Percentiles rank a stretch among this genome's conserved stretches.
Evolutionary conservation across 2,329 filamentous ascomycete species (phyloP).

Genomic region (Ciborinia camelliae): DNA sequence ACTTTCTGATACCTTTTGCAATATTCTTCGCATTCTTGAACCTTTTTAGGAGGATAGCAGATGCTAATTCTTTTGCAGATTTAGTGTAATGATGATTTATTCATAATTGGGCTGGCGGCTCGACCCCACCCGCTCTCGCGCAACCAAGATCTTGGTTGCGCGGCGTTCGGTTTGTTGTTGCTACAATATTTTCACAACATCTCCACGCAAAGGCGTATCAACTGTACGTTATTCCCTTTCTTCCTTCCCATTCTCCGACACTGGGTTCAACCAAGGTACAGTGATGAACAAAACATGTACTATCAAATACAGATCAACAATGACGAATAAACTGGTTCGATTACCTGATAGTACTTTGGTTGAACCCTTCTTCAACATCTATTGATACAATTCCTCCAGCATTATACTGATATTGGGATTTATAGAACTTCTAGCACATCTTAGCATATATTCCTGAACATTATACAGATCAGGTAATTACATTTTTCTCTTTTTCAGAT

Average conservation of each 20-base stretch:
- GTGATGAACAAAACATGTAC: conserved; percentile 45
- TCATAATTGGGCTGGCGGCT: neutral
- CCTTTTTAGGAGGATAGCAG: neutral
- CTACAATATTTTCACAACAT: neutral
- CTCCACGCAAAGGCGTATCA: neutral
- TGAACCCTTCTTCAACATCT: conserved; percentile 12
- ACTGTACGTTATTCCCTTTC: conserved; percentile 31
- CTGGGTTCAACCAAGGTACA: conserved; percentile 25
- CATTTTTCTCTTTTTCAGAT: neutral
- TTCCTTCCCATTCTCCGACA: neutral
- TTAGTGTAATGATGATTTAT: neutral
- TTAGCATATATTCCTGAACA: neutral
- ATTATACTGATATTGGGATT: conserved; percentile 4
- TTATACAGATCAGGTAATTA: conserved; percentile 10
- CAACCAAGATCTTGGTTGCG: neutral
- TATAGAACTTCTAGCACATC: conserved; percentile 11
- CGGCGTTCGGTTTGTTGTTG: neutral
- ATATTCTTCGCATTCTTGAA: neutral
- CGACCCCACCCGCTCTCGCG: neutral
- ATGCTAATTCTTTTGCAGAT: conserved; percentile 25
- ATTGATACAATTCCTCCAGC: neutral
- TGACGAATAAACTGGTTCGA: conserved; percentile 41
- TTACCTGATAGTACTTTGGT: conserved; percentile 36
- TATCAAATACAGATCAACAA: conserved; percentile 45
- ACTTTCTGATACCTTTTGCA: conserved; percentile 44